phyloP scores from a whole-genome alignment of 2,329 filamentous ascomycete genomes.

The Ophiognomonia clavigignenti-juglandacearum region DNA sequence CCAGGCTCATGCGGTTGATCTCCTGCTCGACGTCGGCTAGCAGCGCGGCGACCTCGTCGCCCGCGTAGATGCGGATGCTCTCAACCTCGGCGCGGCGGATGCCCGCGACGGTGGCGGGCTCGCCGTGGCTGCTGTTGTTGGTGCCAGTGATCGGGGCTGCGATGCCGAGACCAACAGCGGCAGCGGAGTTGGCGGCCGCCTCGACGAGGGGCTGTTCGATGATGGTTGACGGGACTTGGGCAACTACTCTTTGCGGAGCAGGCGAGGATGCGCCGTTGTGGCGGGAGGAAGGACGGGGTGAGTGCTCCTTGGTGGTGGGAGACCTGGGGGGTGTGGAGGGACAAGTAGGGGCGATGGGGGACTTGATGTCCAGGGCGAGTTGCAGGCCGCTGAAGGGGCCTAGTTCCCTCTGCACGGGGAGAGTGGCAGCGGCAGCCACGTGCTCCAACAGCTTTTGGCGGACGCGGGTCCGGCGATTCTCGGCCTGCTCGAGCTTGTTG shows the following conservation, averaged over 20 bases:
- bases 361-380: conserved; percentile 34
- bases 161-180: conserved; percentile 21
- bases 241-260: conserved; percentile 46
- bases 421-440: conserved; percentile 64
- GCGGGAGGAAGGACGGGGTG: too few species aligned
- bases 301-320: conserved; percentile 44
- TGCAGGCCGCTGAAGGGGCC: conserved; percentile 36
- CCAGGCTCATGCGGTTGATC: conserved; percentile 42
- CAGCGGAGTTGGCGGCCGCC: too few species aligned
- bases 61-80: conserved; percentile 65
- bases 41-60: conserved; percentile 61
- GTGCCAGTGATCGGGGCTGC: conserved; percentile 18
- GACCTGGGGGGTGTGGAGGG: conserved; percentile 56
- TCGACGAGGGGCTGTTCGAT: conserved; percentile 46
- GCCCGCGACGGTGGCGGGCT: too few species aligned
- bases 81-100: conserved; percentile 43
- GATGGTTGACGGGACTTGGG: conserved; percentile 53
- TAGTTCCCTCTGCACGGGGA: conserved; percentile 32
- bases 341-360: conserved; percentile 29
- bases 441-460: conserved; percentile 79
- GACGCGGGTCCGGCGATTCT: conserved; percentile 70
- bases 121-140: too few species aligned
- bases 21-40: conserved; percentile 63
- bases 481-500: conserved; percentile 71
- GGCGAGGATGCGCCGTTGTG: conserved; percentile 32